Percentiles rank a stretch among this genome's conserved stretches.
phyloP scores from a whole-genome alignment of 345 rosid species.

The Moricandia moricandioides region DNA sequence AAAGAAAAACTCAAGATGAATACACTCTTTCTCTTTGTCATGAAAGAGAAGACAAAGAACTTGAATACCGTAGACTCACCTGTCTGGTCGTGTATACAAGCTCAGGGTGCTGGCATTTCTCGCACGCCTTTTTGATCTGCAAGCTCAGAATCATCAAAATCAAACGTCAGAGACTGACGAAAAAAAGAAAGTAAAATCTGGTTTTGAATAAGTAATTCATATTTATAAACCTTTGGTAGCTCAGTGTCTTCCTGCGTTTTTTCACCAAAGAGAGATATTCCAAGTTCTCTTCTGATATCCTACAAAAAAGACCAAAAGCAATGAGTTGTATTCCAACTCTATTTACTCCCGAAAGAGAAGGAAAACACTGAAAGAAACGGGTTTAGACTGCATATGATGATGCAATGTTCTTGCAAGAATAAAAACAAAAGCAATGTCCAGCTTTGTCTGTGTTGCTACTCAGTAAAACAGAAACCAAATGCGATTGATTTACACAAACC shows the following conservation, averaged over 20 bases:
- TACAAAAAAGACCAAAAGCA: background rate
- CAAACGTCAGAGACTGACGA: background rate
- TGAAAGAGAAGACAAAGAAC: background rate
- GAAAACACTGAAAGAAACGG: background rate
- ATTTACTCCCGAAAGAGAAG: background rate
- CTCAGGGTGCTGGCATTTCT: constrained; percentile 40
- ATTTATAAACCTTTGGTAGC: constrained; percentile 33
- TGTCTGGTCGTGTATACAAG: constrained; percentile 41
- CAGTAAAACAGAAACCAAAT: background rate
- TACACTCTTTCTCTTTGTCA: background rate
- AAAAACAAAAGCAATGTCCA: background rate
- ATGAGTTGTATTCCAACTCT: background rate
- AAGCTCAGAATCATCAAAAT: background rate
- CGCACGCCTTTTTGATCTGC: constrained; percentile 38
- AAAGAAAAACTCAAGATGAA: background rate
- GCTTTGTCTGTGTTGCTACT: background rate
- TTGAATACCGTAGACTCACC: constrained; percentile 1
- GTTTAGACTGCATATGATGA: background rate
- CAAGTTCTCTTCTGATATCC: constrained; percentile 39
- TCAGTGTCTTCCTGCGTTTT: constrained; percentile 22
- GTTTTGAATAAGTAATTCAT: background rate
- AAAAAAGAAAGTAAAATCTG: background rate
- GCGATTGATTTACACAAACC: background rate
- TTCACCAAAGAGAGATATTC: constrained; percentile 30
- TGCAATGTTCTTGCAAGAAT: constrained; percentile 11